Percentiles rank a stretch among this genome's conserved stretches.
Conservation (phyloP, 345 rosid genomes). For the Kandelia obovata region DNA sequence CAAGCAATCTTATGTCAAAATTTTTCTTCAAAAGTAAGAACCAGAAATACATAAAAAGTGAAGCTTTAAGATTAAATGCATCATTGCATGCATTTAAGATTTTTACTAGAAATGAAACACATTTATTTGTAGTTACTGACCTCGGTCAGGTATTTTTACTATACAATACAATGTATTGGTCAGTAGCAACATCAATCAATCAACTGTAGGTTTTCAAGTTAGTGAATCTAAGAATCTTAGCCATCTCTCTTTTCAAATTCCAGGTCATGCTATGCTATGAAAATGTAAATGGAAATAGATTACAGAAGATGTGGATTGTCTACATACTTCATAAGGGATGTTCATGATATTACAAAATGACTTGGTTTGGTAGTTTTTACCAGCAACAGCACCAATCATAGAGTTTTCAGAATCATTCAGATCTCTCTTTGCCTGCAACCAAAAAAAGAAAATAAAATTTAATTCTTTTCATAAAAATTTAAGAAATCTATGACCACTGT, state of each 20-base stretch:
- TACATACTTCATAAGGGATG: not conserved
- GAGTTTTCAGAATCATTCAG: slow-evolving; percentile 94
- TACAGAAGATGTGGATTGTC: not conserved
- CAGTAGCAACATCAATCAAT: not conserved
- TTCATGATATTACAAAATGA: not conserved
- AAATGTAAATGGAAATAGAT: not conserved
- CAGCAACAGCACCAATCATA: slow-evolving; percentile 84
- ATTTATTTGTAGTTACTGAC: no score
- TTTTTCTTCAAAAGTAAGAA: no score
- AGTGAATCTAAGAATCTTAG: not conserved
- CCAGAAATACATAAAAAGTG: no score
- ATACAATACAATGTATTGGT: no score
- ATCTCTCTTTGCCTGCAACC: slow-evolving; percentile 67
- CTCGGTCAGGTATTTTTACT: no score
- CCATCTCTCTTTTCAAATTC: not conserved
- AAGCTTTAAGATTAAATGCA: no score
- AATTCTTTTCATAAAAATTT: no score
- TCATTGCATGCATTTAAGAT: no score
- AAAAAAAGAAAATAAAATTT: not conserved
- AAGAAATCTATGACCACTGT: no score
- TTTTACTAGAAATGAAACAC: no score
- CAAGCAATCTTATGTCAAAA: no score
- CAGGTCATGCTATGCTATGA: not conserved
- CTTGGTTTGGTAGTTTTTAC: slow-evolving; percentile 32
- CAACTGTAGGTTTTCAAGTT: not conserved